Evolutionary conservation across 495 filamentous ascomycete genomes (phyloP), one percentile per base, ranked within the genome.

Genomic region (Neurospora intermedia): DNA sequence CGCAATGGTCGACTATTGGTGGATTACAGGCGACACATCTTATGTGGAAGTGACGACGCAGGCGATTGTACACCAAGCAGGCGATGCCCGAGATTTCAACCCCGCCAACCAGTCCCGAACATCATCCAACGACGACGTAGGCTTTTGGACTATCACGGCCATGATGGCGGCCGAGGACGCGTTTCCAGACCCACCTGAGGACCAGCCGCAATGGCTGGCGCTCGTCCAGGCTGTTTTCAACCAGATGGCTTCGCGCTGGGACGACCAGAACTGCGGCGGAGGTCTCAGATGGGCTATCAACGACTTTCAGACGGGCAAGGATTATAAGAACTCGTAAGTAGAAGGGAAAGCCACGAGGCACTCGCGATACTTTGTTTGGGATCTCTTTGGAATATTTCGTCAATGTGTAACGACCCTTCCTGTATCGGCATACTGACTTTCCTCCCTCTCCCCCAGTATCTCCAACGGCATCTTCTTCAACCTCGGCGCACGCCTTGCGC

Each of bases 211-310:
- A 59, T 97, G 93, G 93, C 83, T 97, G 31, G 88, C 91, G 0
- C 84, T 96, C 0, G 92, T 89, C 0, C 91, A 95, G 78, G 92
- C 89, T 23, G 92, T 94, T 8, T 93, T 92, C 82, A 92, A 93
- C 79, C 85, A 87, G 71, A 90, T 89, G 74, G 86, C 84, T 4
- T 78, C 81, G 0, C 87, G 92, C n/a, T 96, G 93, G 93, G 87
- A 94, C 73, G 81, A 83, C 18, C 75, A 76, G 1, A 87, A 84
- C 2, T 97, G 94, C 79, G 85, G 86, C 59, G 94, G 94, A 59
- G 94, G 94, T 3, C 82, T 97, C 70, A 85, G 90, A 72, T 97
- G 94, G 94, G 93, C 97, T 82, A 91, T 96, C 73, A 93, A 89
- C 81, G 84, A 87, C 10, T 94, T 92, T 81, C 93, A 94, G 82